Evolutionary conservation across 31 red algal genomes (phyloP).

Genomic region (Porphyra umbilicalis): DNA sequence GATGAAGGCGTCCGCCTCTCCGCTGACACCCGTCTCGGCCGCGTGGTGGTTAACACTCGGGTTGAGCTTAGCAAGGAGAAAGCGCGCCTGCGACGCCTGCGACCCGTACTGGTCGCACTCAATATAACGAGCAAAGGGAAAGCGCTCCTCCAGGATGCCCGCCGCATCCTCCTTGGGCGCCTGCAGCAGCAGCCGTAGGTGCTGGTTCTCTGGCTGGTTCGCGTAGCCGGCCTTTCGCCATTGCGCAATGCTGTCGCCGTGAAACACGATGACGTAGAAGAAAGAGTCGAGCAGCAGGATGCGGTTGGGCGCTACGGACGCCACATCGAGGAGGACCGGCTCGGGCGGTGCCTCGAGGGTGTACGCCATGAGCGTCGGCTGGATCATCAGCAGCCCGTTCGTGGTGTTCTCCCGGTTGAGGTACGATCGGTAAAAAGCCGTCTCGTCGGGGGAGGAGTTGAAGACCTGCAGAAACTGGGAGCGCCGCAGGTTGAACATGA

Average conservation of each 20-base stretch:
- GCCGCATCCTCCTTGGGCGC: conserved; percentile 76
- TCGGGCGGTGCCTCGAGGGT: conserved; percentile 65
- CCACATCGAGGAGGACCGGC: conserved; percentile 85
- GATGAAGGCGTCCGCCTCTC: conserved; percentile 34
- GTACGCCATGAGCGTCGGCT: conserved; percentile 86
- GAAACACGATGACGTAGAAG: conserved; percentile 93
- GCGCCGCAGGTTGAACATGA: conserved; percentile 88
- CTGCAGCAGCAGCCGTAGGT: conserved; percentile 65
- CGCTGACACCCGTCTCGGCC: conserved; percentile 32
- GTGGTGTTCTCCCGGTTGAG: conserved; percentile 75
- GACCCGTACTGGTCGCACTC: conserved; percentile 80
- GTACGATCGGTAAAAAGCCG: conserved; percentile 80
- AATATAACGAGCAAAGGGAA: conserved; percentile 87
- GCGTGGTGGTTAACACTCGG: conserved; percentile 77
- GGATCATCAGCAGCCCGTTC: conserved; percentile 92
- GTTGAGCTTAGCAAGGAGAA: conserved; percentile 91
- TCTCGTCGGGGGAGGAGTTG: conserved; percentile 89
- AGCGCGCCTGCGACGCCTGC: conserved; percentile 67
- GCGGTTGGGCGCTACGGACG: conserved; percentile 61
- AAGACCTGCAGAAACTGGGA: conserved; percentile 90
- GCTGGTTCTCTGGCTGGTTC: conserved; percentile 50
- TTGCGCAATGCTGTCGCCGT: conserved; percentile 61
- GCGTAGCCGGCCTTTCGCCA: conserved; percentile 94
- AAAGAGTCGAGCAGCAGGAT: conserved; percentile 89
- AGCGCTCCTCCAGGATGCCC: conserved; percentile 65